Base-by-base conservation (phyloP, 805 yeast species). In the Yarrowia sp. region DNA sequence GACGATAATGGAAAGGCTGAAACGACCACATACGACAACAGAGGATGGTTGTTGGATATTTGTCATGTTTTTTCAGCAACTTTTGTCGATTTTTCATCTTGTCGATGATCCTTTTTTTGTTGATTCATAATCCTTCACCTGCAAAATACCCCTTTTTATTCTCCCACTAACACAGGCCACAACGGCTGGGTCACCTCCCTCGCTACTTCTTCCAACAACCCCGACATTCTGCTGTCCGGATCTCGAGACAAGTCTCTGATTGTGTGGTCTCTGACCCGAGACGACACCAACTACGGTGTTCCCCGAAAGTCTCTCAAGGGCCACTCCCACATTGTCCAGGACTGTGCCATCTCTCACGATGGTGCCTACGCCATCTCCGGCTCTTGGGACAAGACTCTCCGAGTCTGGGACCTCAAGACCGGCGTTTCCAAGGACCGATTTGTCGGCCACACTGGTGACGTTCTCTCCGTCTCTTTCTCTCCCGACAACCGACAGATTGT, bases 311-410 rank as follows among this genome's bases (percentile, higher is more conserved):
- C 98, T 73, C 87, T 95, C 81, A 89, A 85, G 79, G 99, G 99
- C 79, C 99, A 95, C 91, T 89, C 96, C 74, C 99, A 95, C 92
- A 93, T 95, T 77, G 97, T 95, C 74, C 92, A 92, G 83, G 99
- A 95, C 79, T 93, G 92, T 80, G 90, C 95, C 79, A 89, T 95
- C 83, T 90, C 98, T 71, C 92, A 96, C 78, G 99, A 95, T 79
- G 98, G 98, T 81, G 86, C 88, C 77, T 93, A 86, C 85, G 98
- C 98, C 77, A 84, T 95, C 80, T 95, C 99, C 71, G 97, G 96
- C 77, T 95, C 99, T 76, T 95, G 99, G 99, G 99, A 95, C 82
- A 91, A 89, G 85, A 92, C 99, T 78, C 85, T 96, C 80, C 93
- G 98, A 86, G 88, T 95, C 78, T 95, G 99, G 99, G 92, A 91